Conservation (phyloP, 306 rosid species). For the Cyamopsis tetragonoloba region DNA sequence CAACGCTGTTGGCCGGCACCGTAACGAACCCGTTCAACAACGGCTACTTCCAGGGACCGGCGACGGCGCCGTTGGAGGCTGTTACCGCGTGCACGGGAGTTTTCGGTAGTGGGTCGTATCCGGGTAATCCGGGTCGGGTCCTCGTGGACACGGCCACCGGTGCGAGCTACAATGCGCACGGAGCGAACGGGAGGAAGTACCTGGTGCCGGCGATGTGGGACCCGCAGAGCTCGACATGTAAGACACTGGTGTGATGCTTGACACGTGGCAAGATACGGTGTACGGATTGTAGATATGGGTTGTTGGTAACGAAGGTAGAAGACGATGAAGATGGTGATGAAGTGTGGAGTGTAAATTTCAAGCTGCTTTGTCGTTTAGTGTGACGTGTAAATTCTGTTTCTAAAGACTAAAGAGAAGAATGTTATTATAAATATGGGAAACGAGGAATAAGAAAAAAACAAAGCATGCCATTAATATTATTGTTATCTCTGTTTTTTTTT, state of each 20-base stretch:
- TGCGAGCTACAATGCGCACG: slow-evolving; percentile 78
- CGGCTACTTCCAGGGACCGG: slow-evolving; percentile 81
- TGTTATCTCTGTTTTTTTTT: too few species aligned
- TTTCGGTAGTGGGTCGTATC: slow-evolving; percentile 78
- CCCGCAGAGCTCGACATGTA: slow-evolving; percentile 64
- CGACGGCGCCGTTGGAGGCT: slow-evolving; percentile 79
- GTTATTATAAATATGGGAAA: slow-evolving; percentile 12
- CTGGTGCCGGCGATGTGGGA: slow-evolving; percentile 97
- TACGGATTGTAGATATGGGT: slow-evolving; percentile 31
- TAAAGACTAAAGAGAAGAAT: not conserved
- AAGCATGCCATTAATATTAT: not conserved
- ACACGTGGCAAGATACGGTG: slow-evolving; percentile 21
- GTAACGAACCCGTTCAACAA: slow-evolving; percentile 83
- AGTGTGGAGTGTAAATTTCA: not conserved
- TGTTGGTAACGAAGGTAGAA: not conserved
- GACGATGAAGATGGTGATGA: not conserved
- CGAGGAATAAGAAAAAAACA: not conserved
- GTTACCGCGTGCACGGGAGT: slow-evolving; percentile 76
- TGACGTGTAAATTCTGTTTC: slow-evolving; percentile 52
- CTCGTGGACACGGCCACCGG: slow-evolving; percentile 52
- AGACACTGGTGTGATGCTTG: slow-evolving; percentile 50
- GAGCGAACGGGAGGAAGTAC: slow-evolving; percentile 61
- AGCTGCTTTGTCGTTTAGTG: slow-evolving; percentile 45
- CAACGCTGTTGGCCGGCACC: slow-evolving; percentile 81
- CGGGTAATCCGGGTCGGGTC: slow-evolving; percentile 75